Conservation (phyloP, 176 grass and related monocot genomes). For the Triticum urartu region DNA sequence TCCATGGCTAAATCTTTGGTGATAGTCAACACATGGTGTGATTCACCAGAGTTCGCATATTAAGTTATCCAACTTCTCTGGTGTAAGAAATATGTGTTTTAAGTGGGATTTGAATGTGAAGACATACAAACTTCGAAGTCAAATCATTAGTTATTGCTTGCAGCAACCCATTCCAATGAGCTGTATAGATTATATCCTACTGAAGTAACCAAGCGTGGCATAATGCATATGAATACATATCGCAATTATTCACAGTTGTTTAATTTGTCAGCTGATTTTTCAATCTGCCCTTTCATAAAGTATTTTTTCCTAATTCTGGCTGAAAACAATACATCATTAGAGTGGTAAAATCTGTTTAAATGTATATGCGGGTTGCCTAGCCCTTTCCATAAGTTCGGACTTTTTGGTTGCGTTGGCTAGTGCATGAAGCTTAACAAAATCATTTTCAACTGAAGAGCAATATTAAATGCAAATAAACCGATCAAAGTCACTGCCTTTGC, state of each 20-base stretch:
- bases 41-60: conserved; percentile 16
- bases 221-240: conserved; percentile 6
- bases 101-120: background rate
- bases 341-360: too few species aligned
- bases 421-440: background rate
- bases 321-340: background rate
- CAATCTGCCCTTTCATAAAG: background rate
- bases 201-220: background rate
- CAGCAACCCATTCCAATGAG: conserved; percentile 2
- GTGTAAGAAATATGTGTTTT: background rate
- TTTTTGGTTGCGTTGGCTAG: too few species aligned
- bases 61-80: background rate
- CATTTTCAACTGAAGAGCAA: conserved; percentile 1
- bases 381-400: too few species aligned
- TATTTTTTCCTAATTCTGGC: background rate
- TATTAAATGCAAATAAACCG: background rate
- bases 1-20: too few species aligned
- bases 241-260: background rate
- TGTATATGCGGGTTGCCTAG: too few species aligned
- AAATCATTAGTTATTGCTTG: conserved; percentile 10
- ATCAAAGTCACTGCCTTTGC: background rate
- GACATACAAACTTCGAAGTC: background rate
- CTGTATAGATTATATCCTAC: conserved; percentile 3
- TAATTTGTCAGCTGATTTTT: background rate
- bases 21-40: background rate